Conservation (phyloP, 2,329 filamentous ascomycete species). For the Pestalotiopsis fici region DNA sequence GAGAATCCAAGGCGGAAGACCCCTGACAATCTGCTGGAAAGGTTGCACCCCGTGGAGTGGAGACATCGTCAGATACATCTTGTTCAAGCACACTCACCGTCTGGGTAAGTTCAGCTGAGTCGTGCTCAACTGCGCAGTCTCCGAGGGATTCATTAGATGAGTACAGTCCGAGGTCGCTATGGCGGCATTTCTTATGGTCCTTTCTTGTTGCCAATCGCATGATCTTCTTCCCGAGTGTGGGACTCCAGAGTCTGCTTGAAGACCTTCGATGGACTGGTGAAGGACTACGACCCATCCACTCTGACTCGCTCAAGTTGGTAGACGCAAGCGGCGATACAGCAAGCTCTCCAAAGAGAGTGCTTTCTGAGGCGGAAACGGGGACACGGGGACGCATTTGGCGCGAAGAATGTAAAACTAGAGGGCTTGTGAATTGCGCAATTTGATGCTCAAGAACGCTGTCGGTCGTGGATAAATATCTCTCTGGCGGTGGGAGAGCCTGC, state of each 20-base stretch:
- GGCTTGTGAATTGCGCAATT: conserved; percentile 26
- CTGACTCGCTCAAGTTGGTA: conserved; percentile 26
- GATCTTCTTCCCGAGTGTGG: conserved; percentile 15
- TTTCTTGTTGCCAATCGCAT: background rate
- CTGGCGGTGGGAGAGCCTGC: conserved; percentile 24
- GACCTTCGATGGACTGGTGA: conserved; percentile 21
- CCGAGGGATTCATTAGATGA: background rate
- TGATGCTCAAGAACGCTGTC: conserved; percentile 30
- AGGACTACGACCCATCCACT: conserved; percentile 30
- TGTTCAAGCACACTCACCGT: background rate
- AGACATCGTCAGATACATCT: background rate
- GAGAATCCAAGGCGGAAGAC: background rate
- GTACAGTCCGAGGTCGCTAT: conserved; percentile 8
- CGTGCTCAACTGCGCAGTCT: background rate
- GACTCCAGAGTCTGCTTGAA: conserved; percentile 20
- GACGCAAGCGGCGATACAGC: conserved; percentile 9
- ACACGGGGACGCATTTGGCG: conserved; percentile 11
- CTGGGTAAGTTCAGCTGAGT: background rate
- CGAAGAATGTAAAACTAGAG: conserved; percentile 18
- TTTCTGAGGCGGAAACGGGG: conserved; percentile 12
- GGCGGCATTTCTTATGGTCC: background rate
- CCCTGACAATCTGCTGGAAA: background rate
- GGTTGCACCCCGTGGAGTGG: background rate
- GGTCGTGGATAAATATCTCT: conserved; percentile 28
- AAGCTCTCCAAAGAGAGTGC: conserved; percentile 2